phyloP scores from a whole-genome alignment of 768 basidiomycete species.

The Cyathus striatus region DNA sequence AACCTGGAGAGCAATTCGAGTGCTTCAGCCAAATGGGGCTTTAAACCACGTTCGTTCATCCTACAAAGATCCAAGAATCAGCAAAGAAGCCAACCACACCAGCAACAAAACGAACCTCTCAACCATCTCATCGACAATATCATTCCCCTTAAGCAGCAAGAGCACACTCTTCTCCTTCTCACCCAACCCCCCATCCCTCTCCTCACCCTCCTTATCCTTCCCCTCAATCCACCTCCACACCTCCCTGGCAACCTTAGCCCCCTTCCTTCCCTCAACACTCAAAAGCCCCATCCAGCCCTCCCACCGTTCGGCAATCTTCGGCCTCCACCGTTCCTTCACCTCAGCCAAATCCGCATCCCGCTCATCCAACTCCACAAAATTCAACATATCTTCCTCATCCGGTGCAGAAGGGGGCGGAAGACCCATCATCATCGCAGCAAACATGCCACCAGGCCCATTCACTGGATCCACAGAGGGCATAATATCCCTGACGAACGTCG shows the following conservation, averaged over 20 bases:
- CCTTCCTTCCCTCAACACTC: conserved; percentile 23
- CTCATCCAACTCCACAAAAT: conserved; percentile 46
- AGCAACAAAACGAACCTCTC: conserved; percentile 30
- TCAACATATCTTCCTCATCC: conserved; percentile 45
- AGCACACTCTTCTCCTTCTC: too few relatives aligned
- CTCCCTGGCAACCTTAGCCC: conserved; percentile 39
- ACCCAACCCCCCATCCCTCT: too few relatives aligned
- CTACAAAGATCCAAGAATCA: too few relatives aligned
- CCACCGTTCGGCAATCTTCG: conserved; percentile 50
- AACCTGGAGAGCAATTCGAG: too few relatives aligned
- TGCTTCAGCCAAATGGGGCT: too few relatives aligned
- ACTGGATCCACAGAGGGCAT: conserved; percentile 27
- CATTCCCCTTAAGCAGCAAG: conserved; percentile 49
- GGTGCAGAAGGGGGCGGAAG: conserved; percentile 27
- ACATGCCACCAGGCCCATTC: conserved; percentile 45
- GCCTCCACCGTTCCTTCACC: conserved; percentile 55
- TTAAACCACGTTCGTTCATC: too few relatives aligned
- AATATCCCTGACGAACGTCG: conserved; percentile 47
- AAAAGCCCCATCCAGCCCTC: conserved; percentile 55
- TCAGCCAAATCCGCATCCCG: conserved; percentile 56
- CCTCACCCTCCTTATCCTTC: conserved; percentile 47
- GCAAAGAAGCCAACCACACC: too few relatives aligned
- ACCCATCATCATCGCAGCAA: conserved; percentile 62
- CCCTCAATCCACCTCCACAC: conserved; percentile 55
- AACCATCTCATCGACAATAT: conserved; percentile 55